These are phyloP conservation scores for Solanum acaule DNA, from an alignment of 257 asterid species.

Conservation along the genomic window DNA sequence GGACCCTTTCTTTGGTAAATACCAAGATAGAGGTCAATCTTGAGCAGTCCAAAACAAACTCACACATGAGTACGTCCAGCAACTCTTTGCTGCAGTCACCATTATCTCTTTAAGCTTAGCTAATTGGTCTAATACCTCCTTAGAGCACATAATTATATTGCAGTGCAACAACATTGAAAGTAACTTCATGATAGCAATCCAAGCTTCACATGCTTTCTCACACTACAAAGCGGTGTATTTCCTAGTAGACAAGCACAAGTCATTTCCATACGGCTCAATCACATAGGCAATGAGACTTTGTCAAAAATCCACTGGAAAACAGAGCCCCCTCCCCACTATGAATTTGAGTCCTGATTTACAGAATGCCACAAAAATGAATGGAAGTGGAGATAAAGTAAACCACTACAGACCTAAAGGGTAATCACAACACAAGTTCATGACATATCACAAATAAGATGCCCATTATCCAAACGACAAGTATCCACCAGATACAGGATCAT, in stretches of 20 bases:
- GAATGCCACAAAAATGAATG: neutral
- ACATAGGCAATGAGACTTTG: neutral
- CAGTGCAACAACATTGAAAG: neutral
- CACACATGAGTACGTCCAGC: neutral
- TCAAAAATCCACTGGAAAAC: neutral
- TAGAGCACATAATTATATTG: neutral
- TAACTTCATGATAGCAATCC: neutral
- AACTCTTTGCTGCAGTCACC: neutral
- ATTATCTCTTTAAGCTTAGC: neutral
- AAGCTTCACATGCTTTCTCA: neutral
- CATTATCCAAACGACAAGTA: neutral
- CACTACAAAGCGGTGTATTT: neutral
- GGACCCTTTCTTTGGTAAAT: neutral
- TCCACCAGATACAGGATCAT: neutral
- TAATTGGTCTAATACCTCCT: neutral
- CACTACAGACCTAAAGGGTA: neutral
- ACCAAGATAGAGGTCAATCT: neutral
- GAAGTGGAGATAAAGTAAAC: neutral
- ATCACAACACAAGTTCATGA: neutral
- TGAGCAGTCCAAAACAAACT: neutral
- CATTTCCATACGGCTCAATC: neutral
- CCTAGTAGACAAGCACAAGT: neutral
- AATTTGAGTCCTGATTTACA: neutral
- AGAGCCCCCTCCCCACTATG: neutral
- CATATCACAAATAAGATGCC: neutral